phyloP scores from a whole-genome alignment of 2,329 filamentous ascomycete species.

The Stenocarpella maydis region DNA sequence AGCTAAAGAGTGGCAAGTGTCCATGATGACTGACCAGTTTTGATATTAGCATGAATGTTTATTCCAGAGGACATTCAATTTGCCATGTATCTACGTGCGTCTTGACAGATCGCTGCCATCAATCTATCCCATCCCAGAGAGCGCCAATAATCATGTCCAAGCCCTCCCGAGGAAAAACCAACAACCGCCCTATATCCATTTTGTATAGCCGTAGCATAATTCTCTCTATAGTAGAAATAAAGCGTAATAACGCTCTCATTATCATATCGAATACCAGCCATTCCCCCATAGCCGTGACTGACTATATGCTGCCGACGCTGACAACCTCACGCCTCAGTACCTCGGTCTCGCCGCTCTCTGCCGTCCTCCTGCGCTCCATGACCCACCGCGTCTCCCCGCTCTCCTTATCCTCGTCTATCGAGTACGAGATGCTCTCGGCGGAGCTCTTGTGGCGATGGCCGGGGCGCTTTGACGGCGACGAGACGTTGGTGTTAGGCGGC shows the following conservation, averaged over 20 bases:
- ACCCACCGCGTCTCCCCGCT: conserved; percentile 71
- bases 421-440: conserved; percentile 75
- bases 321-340: conserved; percentile 72
- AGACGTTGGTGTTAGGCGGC: conserved; percentile 29
- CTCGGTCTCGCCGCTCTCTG: conserved; percentile 71
- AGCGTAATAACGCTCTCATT: conserved; percentile 9
- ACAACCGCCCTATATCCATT: not conserved
- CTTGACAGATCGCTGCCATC: not conserved
- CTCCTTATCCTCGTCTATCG: conserved; percentile 61
- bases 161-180: not conserved
- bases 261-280: not conserved
- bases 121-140: not conserved
- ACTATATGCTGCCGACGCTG: conserved; percentile 59
- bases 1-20: not conserved
- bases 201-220: conserved; percentile 31
- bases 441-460: conserved; percentile 64
- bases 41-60: not conserved
- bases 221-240: conserved; percentile 23
- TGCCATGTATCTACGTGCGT: conserved; percentile 6
- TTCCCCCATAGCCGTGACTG: not conserved
- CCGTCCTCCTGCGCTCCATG: conserved; percentile 72
- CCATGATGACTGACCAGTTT: not conserved
- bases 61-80: conserved; percentile 1
- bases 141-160: conserved; percentile 9
- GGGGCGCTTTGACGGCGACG: conserved; percentile 40